A percentile compares a stretch with the other conserved stretches of the same genome.
Conservation (phyloP, 352 stramenopile species). For the Globisporangium nagaii region DNA sequence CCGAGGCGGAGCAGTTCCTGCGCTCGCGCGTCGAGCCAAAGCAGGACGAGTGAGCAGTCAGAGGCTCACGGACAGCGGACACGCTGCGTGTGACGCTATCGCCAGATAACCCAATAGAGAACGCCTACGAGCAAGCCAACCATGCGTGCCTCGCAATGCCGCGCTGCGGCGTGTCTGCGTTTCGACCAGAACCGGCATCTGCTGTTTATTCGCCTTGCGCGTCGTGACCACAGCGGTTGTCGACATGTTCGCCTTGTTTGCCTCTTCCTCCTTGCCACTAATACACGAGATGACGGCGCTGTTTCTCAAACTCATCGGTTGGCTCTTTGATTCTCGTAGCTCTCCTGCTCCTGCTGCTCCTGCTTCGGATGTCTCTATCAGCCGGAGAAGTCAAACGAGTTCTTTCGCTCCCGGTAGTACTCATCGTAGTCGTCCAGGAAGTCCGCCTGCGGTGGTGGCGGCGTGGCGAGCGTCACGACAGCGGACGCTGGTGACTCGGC, state of each 20-base stretch:
- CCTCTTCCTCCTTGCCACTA: not conserved
- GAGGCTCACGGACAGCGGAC: too few species aligned
- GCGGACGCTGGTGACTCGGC: slow-evolving; percentile 23
- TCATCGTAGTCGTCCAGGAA: slow-evolving; percentile 39
- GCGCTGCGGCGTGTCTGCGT: too few species aligned
- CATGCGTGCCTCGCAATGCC: too few species aligned
- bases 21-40: slow-evolving; percentile 51
- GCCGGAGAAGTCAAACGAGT: slow-evolving; percentile 68
- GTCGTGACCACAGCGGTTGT: not conserved
- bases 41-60: slow-evolving; percentile 8
- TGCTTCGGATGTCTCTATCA: slow-evolving; percentile 9
- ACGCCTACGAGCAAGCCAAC: too few species aligned
- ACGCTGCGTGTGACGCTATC: too few species aligned
- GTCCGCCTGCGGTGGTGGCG: slow-evolving; percentile 31
- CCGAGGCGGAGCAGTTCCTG: slow-evolving; percentile 73
- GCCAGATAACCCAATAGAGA: too few species aligned
- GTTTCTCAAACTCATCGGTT: too few species aligned
- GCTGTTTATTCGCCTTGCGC: not conserved
- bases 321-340: not conserved
- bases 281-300: not conserved
- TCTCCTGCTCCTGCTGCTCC: not conserved
- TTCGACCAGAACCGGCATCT: not conserved
- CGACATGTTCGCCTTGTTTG: too few species aligned
- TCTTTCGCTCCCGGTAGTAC: slow-evolving; percentile 41
- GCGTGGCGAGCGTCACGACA: slow-evolving; percentile 7